Conservation (phyloP, 2,329 filamentous ascomycete genomes). For the Fusarium austroafricanum region DNA sequence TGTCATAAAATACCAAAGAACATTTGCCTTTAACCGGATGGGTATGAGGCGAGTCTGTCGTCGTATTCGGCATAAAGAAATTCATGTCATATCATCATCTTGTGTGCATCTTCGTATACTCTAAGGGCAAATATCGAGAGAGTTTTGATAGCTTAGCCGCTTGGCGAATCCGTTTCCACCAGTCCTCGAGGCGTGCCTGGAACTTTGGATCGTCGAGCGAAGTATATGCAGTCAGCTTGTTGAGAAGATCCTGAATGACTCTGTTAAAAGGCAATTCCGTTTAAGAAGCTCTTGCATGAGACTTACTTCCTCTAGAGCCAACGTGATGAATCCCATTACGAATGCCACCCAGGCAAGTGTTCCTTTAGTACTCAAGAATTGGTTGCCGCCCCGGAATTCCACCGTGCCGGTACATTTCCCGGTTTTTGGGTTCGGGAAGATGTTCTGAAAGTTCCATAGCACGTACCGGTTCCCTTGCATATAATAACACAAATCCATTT, state of each 20-base stretch:
- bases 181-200: conserved; percentile 46
- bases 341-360: conserved; percentile 55
- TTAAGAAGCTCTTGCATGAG: background rate
- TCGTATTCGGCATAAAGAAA: background rate
- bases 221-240: conserved; percentile 45
- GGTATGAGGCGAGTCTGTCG: conserved; percentile 1
- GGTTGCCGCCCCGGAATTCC: conserved; percentile 55
- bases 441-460: conserved; percentile 56
- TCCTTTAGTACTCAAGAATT: conserved; percentile 53
- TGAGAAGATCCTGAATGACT: conserved; percentile 48
- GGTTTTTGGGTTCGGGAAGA: conserved; percentile 53
- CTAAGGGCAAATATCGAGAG: conserved; percentile 50
- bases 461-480: conserved; percentile 56
- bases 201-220: conserved; percentile 48
- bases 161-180: conserved; percentile 51
- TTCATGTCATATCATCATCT: conserved; percentile 30
- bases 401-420: conserved; percentile 53
- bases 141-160: conserved; percentile 53
- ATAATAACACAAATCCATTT: conserved; percentile 51
- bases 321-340: conserved; percentile 53
- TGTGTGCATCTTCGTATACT: conserved; percentile 50
- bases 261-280: conserved; percentile 13
- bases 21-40: background rate
- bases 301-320: conserved; percentile 52
- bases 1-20: conserved; percentile 8